Conservation (phyloP, 805 yeast genomes). For the Sugiyamaella mastotermitis region DNA sequence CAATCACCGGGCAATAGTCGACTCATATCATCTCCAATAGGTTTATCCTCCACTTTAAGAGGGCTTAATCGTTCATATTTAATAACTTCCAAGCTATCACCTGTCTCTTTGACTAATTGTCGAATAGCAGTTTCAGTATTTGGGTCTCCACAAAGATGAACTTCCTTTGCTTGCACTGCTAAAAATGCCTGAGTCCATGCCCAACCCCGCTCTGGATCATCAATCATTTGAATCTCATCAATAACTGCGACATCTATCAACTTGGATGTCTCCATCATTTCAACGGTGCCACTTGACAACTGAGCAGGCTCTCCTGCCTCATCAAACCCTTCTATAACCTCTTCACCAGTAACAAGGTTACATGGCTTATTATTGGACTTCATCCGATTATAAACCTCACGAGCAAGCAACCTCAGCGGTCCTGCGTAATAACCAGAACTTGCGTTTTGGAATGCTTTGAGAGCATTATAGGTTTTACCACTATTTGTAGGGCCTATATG, state of each 20-base stretch:
- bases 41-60: conserved; percentile 46
- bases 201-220: conserved; percentile 72
- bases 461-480: conserved; percentile 86
- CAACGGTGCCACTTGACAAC: conserved; percentile 83
- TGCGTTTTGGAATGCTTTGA: conserved; percentile 58
- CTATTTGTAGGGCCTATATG: conserved; percentile 98
- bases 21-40: conserved; percentile 28
- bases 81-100: conserved; percentile 72
- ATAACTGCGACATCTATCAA: conserved; percentile 81
- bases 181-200: conserved; percentile 92
- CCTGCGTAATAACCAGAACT: conserved; percentile 89
- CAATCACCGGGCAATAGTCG: conserved; percentile 69
- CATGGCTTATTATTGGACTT: conserved; percentile 60
- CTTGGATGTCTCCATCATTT: conserved; percentile 71
- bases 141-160: conserved; percentile 92
- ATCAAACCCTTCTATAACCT: conserved; percentile 67
- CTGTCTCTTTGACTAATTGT: conserved; percentile 57
- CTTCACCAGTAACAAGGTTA: conserved; percentile 94
- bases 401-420: conserved; percentile 81
- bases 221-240: conserved; percentile 96
- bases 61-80: conserved; percentile 71
- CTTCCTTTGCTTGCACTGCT: conserved; percentile 78
- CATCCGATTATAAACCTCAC: conserved; percentile 85
- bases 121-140: conserved; percentile 67
- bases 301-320: conserved; percentile 63